Evolutionary conservation across 2,329 filamentous ascomycete genomes (phyloP), one percentile per base, ranked within the genome.

Genomic region (Aspergillus fischeri): DNA sequence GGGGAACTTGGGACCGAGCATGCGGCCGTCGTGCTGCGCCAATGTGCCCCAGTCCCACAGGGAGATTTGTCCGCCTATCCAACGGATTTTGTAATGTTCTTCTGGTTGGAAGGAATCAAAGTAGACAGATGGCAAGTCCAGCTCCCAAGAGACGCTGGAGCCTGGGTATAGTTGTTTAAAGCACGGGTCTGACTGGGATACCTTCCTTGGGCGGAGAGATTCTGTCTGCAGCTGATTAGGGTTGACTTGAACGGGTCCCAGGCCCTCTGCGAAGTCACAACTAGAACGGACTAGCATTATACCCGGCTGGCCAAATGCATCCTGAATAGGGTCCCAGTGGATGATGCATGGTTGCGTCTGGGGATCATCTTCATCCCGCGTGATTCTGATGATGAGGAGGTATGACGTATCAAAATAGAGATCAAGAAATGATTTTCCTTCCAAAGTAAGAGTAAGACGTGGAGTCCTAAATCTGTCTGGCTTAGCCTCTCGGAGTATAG

Each of bases 311-410:
- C 28, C 28, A 27, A 49, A 49, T 21, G 20, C 52, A 41, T 54
- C 52, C 21, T 54, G 21, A 10, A 54, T 54, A 32, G 52, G 52
- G 28, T 54, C 29, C 52, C 45, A 54, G 45, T 54, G 44, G 9
- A 54, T 49, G 14, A 54, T 49, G 17, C 52, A 54, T 54, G 45
- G 45, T 50, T 54, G 44, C 42, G 29, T 28, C 21, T 54, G 52
- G 20, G 52, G 29, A 20, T 49, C 52, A 48, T 54, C 52, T 38
- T 20, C 52, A 54, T 54, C 44, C 11, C 52, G 52, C 21, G 52
- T 41, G 44, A 54, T 49, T 27, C 7, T 49, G 52, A 54, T 24
- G 27, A 7, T n/a, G 25, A 53, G 20, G 20, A 3, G 3, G 27
- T 24, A 52, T 17, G 42, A 45, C 4, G 42, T 45, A 2, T 25